Evolutionary conservation across 495 filamentous ascomycete species (phyloP).

Genomic region (Cercophora sp.): DNA sequence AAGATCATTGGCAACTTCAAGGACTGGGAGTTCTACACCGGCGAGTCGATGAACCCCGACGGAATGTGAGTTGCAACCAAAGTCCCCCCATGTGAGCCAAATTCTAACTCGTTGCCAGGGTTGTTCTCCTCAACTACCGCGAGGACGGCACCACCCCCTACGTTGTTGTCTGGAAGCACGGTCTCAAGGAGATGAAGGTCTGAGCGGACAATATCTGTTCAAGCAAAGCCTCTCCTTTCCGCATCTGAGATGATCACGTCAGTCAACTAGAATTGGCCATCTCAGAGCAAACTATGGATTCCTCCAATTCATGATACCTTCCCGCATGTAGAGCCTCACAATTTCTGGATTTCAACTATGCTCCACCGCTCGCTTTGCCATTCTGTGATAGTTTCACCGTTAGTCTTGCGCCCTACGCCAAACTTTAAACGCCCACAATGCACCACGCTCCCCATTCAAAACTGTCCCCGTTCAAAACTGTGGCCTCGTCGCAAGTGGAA

Average conservation of each 20-base stretch:
- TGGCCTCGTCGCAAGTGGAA: conserved; percentile 44
- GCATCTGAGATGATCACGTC: too few relatives aligned
- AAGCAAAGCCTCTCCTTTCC: neutral
- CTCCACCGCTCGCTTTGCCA: neutral
- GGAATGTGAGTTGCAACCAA: conserved; percentile 75
- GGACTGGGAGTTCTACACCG: conserved; percentile 91
- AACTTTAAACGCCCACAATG: neutral
- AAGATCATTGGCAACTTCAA: conserved; percentile 85
- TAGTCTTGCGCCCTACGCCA: neutral
- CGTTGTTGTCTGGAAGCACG: conserved; percentile 93
- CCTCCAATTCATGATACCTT: conserved; percentile 11
- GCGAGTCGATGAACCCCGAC: conserved; percentile 84
- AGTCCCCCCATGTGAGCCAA: too few relatives aligned
- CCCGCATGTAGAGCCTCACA: conserved; percentile 8
- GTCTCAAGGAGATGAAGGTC: conserved; percentile 85
- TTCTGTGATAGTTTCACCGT: neutral
- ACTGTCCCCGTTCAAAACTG: conserved; percentile 23
- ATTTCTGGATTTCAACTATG: conserved; percentile 5
- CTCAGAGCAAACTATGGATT: conserved; percentile 10
- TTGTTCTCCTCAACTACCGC: conserved; percentile 93
- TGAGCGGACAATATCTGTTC: conserved; percentile 48
- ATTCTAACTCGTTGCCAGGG: conserved; percentile 62
- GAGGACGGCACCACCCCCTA: conserved; percentile 91
- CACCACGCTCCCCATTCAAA: neutral
- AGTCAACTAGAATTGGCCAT: too few relatives aligned